Evolutionary conservation across 306 rosid species (phyloP).

Genomic region (Vigna nakashimae): DNA sequence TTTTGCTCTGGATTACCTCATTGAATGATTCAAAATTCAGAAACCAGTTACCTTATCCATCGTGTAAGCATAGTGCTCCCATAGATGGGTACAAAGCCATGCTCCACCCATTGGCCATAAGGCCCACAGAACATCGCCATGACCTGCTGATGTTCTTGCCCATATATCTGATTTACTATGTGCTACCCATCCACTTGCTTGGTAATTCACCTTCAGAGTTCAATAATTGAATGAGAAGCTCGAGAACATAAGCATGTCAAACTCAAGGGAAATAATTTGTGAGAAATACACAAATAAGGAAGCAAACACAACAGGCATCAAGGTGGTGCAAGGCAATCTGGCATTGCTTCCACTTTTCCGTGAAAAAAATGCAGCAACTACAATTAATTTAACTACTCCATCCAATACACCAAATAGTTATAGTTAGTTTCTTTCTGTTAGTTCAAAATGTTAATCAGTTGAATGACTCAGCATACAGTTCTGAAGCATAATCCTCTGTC

Average conservation of each 20-base stretch:
- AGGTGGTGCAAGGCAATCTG: conserved; percentile 9
- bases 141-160: conserved; percentile 77
- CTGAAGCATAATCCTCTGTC: not conserved
- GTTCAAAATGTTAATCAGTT: not conserved
- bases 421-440: not conserved
- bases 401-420: not conserved
- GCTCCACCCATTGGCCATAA: conserved; percentile 96
- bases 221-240: conserved; percentile 13
- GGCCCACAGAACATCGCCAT: conserved; percentile 78
- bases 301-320: conserved; percentile 3
- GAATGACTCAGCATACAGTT: not conserved
- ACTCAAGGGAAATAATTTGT: not conserved
- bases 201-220: conserved; percentile 70
- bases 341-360: not conserved
- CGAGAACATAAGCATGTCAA: conserved; percentile 5
- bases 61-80: conserved; percentile 83
- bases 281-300: not conserved
- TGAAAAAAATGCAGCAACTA: not conserved
- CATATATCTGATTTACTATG: conserved; percentile 81
- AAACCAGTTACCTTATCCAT: conserved; percentile 64
- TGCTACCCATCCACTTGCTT: conserved; percentile 81
- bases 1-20: not conserved
- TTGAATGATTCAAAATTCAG: not conserved
- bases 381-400: conserved; percentile 2
- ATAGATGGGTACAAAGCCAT: conserved; percentile 80